These are phyloP conservation scores for Cladosporium sp. DNA, from an alignment of 2,329 filamentous ascomycete genomes.

Conservation along the genomic window DNA sequence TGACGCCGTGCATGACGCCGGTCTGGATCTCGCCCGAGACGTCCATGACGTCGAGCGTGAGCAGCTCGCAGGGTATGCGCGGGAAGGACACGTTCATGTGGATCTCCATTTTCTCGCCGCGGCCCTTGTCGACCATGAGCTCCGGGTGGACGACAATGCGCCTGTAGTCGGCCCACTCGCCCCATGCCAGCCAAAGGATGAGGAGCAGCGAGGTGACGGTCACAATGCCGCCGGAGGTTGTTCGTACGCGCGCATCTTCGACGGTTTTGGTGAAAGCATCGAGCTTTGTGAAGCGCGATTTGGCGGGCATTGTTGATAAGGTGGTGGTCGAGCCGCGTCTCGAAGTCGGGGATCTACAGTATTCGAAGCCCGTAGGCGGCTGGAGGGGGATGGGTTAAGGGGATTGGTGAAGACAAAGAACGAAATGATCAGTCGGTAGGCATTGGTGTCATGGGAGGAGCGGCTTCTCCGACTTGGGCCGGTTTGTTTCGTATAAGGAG, in stretches of 20 bases:
- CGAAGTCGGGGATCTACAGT: neutral
- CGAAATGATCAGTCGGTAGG: constrained; percentile 1
- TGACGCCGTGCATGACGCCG: constrained; percentile 85
- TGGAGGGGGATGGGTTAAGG: neutral
- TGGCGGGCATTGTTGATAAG: constrained; percentile 63
- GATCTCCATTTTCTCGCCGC: constrained; percentile 99
- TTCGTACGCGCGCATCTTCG: constrained; percentile 88
- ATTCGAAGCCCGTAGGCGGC: constrained; percentile 3
- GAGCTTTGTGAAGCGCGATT: constrained; percentile 91
- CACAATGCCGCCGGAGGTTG: constrained; percentile 34
- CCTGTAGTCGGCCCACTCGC: constrained; percentile 93
- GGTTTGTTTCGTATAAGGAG: too few species aligned
- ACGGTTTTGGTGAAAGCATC: constrained; percentile 99
- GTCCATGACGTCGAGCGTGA: constrained; percentile 98
- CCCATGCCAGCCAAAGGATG: constrained; percentile 82
- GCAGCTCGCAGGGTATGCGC: constrained; percentile 83
- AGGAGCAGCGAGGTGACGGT: constrained; percentile 75
- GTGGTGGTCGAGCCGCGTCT: neutral
- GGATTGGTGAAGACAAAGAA: neutral
- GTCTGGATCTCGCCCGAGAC: constrained; percentile 95
- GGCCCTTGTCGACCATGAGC: constrained; percentile 89
- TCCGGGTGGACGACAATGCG: constrained; percentile 82
- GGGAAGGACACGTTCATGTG: constrained; percentile 97
- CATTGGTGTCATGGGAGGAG: neutral
- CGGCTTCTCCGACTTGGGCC: too few species aligned